Percentiles rank a stretch among this genome's conserved stretches.
phyloP scores from a whole-genome alignment of 441 rosid genomes.

The Jatropha podagrica region DNA sequence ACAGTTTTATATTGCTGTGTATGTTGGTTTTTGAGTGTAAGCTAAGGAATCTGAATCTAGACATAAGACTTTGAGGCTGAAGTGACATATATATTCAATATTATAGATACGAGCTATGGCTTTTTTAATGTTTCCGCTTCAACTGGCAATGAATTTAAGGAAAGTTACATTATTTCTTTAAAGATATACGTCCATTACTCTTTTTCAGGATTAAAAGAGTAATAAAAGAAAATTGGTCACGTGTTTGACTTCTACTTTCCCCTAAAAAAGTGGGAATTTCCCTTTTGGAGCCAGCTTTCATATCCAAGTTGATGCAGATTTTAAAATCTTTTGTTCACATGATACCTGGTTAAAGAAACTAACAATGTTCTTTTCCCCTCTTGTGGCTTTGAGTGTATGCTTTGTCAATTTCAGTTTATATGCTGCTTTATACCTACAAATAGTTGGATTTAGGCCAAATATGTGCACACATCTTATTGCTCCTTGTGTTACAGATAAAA shows the following conservation, averaged over 20 bases:
- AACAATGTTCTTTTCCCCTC: conserved; percentile 22
- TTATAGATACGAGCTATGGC: neutral
- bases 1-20: neutral
- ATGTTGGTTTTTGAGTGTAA: conserved; percentile 1
- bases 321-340: conserved; percentile 36
- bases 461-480: neutral
- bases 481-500: conserved; percentile 25
- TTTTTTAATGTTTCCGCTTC: conserved; percentile 10
- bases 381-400: conserved; percentile 30
- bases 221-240: conserved; percentile 31
- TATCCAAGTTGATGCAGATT: conserved; percentile 30
- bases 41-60: conserved; percentile 2
- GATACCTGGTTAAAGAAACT: conserved; percentile 35
- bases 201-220: conserved; percentile 24
- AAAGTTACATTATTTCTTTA: neutral
- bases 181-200: neutral
- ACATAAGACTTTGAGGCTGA: neutral
- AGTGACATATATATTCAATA: neutral
- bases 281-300: conserved; percentile 24
- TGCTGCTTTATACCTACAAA: conserved; percentile 6
- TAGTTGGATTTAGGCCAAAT: conserved; percentile 6
- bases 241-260: conserved; percentile 35
- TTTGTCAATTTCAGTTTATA: conserved; percentile 32
- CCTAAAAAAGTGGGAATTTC: conserved; percentile 27
- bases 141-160: conserved; percentile 17